phyloP scores from a whole-genome alignment of 768 basidiomycete genomes.

The Pisolithus sp. region DNA sequence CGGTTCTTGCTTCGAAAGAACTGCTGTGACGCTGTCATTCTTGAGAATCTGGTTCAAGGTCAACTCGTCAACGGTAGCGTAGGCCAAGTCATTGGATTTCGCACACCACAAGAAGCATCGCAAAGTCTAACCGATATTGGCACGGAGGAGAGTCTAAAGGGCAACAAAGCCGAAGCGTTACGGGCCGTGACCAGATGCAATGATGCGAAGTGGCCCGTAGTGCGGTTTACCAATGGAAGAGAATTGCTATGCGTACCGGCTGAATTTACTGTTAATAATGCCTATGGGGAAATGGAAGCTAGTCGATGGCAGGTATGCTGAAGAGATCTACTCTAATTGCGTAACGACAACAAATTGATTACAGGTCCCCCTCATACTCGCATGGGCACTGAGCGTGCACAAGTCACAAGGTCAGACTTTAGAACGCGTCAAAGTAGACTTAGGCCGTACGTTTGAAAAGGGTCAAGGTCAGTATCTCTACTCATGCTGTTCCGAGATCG shows the following conservation, averaged over 20 bases:
- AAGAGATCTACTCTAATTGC: background rate
- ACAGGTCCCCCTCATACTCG: constrained; percentile 57
- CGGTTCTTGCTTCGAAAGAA: background rate
- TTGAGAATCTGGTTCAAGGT: constrained; percentile 64
- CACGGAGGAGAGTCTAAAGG: constrained; percentile 27
- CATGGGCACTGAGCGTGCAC: constrained; percentile 85
- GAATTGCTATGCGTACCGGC: constrained; percentile 44
- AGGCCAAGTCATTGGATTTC: constrained; percentile 48
- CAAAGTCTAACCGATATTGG: constrained; percentile 33
- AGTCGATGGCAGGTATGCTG: constrained; percentile 46
- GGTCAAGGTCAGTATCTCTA: constrained; percentile 51
- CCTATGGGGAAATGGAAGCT: constrained; percentile 53
- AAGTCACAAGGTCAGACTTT: constrained; percentile 90
- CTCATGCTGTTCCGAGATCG: background rate
- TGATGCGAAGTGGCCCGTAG: constrained; percentile 49
- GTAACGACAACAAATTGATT: background rate
- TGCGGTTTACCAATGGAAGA: constrained; percentile 48
- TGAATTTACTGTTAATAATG: constrained; percentile 61
- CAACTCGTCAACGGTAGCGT: constrained; percentile 65
- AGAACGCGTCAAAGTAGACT: constrained; percentile 75
- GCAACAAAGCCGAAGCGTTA: constrained; percentile 20
- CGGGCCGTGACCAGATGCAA: constrained; percentile 14
- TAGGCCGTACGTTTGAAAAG: constrained; percentile 70
- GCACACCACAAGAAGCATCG: constrained; percentile 37
- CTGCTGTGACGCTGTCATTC: background rate